Base-by-base conservation (phyloP, 2,329 filamentous ascomycete genomes). In the Xylaria sp. region DNA sequence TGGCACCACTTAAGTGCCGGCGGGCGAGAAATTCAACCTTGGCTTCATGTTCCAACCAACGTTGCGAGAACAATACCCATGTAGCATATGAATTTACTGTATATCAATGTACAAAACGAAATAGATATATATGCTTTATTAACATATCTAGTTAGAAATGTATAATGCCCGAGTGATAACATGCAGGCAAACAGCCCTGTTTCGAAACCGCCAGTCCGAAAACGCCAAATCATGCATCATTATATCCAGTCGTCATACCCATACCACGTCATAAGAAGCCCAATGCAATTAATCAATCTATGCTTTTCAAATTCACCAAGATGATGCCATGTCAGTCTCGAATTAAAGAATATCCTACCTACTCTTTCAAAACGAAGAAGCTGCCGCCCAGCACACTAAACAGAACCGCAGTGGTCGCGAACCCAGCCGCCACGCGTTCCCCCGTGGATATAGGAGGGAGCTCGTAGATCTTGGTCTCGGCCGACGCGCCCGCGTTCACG, bases 341-440 rank as follows among this genome's bases (percentile, higher is more conserved):
- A 48, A 25, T 9, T 43, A 39, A 34, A 15, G 8, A 34, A 32
- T 5, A 9, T 30, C 28, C 15, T 34, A 50, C 41, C 46, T 67
- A 70, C 4, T 81, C 78, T 36, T 81, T 79, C 65, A 85, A 76
- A 34, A 87, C 78, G 72, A 87, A 88, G 28, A 82, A 76, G 34
- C 81, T 81, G n/a, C 85, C 84, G 15, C 81, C 84, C 3, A 88
- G 53, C 32, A 87, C 76, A 63, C 84, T 83, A 12, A 84, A 77
- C 39, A 83, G 74, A 20, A 89, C 73, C 0, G 86, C 78, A 8
- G 83, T 80, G 28, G 87, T 90, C 67, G 87, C 52, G 67, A 90
- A 85, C 13, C 85, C 86, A 0, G 87, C 87, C 0, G 84, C 87
- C 0, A 85, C 86, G 72, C 80, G 81, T 67, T 89, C 87, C n/a